phyloP scores from a whole-genome alignment of 2,329 filamentous ascomycete species.

The Tothia fuscella region DNA sequence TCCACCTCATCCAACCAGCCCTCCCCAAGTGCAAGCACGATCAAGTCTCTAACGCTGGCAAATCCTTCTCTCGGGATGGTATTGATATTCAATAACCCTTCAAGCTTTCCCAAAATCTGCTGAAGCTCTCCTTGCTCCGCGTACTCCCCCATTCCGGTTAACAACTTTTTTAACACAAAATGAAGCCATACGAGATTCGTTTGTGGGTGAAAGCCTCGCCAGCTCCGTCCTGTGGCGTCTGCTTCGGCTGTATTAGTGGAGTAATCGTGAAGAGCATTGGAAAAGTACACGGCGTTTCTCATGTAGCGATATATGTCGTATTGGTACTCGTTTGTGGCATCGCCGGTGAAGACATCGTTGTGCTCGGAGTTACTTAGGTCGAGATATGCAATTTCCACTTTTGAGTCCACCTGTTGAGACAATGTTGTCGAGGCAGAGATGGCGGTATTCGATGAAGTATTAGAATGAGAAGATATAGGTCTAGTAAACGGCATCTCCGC shows the following conservation, averaged over 20 bases:
- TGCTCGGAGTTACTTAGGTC: conserved; percentile 12
- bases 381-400: conserved; percentile 27
- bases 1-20: conserved; percentile 12
- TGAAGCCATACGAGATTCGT: conserved; percentile 54
- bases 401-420: conserved; percentile 12
- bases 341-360: conserved; percentile 30
- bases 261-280: conserved; percentile 29
- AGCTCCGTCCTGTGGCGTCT: conserved; percentile 21
- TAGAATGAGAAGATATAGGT: background rate
- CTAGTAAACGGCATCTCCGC: conserved; percentile 31
- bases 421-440: too few relatives aligned
- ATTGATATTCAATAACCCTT: background rate
- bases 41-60: conserved; percentile 7
- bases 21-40: conserved; percentile 10
- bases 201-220: conserved; percentile 44
- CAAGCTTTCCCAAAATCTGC: background rate
- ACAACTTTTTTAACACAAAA: conserved; percentile 45
- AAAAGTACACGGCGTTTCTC: conserved; percentile 33
- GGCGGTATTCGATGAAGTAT: background rate
- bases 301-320: conserved; percentile 46
- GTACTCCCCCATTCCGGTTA: conserved; percentile 26
- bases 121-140: background rate
- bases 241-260: conserved; percentile 19
- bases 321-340: conserved; percentile 38
- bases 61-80: background rate